Evolutionary conservation across 2,329 filamentous ascomycete genomes (phyloP), one percentile per base, ranked within the genome.

Genomic region (Cryoendolithus antarcticus): DNA sequence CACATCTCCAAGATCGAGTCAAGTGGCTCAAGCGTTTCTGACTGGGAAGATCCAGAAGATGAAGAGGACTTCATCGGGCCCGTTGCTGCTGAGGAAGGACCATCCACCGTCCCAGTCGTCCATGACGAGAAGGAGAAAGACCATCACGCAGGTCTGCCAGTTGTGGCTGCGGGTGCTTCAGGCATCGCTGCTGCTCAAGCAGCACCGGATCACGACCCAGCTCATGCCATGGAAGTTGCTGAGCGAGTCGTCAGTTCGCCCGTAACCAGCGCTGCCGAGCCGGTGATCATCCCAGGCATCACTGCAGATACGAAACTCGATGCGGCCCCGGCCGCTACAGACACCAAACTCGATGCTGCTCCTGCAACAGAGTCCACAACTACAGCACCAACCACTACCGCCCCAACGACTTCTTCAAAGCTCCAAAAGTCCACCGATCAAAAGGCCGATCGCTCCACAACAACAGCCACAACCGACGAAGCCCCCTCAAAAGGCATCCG

Each of bases 1-100:
- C 54, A 58, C 37, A 54, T 57, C 19, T 52, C 53, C 3, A 37
- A 44, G 15, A 54, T 59, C 32, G 47, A 46, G 2, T 49, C 51
- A 13, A 55, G 51, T 11, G 45, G 47, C 34, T 34, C 36, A 10
- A 36, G 34, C 10, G 15, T 29, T 24, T 36, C 34, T 7, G 39
- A 45, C 6, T 27, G 24, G 24, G 24, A 27, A 4, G 24, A 27
- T 8, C 24, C 24, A 2, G 24, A 27, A 4, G 7, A 27, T 27
- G 24, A 27, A 2, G 24, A 27, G 7, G 24, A 27, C 6, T 27
- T 27, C 7, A 27, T 27, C 24, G 24, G 24, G 2, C 24, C 24
- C 7, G 7, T 27, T 8, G 24, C 24, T 27, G 24, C 24, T 27
- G 2, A 6, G 24, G 24, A 7, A 7, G 24, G 24, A 8, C 24